These are phyloP conservation scores for Schizosaccharomyces versatilis DNA, from an alignment of 1,139 yeast genomes.

Conservation along the genomic window DNA sequence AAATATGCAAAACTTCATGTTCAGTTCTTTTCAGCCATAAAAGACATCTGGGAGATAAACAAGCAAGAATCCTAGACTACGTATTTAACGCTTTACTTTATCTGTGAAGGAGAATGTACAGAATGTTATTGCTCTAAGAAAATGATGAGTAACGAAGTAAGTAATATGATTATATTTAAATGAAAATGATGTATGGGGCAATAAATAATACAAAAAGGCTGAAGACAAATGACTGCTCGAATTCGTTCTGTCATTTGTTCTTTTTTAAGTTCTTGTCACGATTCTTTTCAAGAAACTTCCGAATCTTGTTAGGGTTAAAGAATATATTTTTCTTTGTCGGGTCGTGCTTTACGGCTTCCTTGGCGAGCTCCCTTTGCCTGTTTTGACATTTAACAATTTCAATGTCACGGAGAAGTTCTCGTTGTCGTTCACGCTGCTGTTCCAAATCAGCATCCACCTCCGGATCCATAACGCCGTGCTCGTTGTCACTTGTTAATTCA, in stretches of 20 bases:
- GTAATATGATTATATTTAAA: too few species aligned
- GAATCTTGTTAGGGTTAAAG: conserved; percentile 5
- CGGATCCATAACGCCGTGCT: conserved; percentile 88
- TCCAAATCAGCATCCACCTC: conserved; percentile 38
- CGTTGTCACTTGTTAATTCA: conserved; percentile 72
- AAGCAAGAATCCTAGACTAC: background rate
- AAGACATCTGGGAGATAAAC: conserved; percentile 5
- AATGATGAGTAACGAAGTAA: too few species aligned
- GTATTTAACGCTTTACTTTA: too few species aligned
- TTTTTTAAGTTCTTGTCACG: too few species aligned
- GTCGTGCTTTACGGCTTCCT: conserved; percentile 34
- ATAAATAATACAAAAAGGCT: too few species aligned
- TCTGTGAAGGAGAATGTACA: too few species aligned
- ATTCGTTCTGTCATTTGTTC: too few species aligned
- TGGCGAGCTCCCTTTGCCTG: conserved; percentile 28
- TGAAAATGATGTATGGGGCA: too few species aligned
- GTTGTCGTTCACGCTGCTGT: conserved; percentile 23
- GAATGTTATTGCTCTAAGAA: too few species aligned
- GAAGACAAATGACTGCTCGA: too few species aligned
- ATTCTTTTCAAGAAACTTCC: background rate
- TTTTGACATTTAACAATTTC: background rate
- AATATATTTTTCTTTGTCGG: conserved; percentile 23
- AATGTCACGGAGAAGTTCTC: conserved; percentile 48
- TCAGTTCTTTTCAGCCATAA: conserved; percentile 44
- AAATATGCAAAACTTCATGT: conserved; percentile 58